A percentile compares a stretch with the other conserved stretches of the same genome.
Evolutionary conservation across 257 asterid species (phyloP).

Genomic region (Solanum ossicruentum): DNA sequence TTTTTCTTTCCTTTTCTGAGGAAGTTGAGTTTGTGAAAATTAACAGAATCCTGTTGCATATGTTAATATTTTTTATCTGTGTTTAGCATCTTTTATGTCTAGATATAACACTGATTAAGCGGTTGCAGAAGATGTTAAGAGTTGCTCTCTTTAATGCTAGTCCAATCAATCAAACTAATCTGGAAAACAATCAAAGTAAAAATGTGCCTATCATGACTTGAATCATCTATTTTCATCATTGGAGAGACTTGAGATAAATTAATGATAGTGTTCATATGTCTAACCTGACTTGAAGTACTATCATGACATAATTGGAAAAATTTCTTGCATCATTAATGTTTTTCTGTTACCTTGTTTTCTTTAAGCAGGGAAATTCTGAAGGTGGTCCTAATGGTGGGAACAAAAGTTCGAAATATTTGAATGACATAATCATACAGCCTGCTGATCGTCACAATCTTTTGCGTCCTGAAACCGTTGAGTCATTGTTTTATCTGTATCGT

Average conservation of each 20-base stretch:
- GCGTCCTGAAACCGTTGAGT: constrained; percentile 98
- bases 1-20: neutral
- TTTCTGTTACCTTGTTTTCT: constrained; percentile 2
- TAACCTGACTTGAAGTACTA: neutral
- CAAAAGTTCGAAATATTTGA: constrained; percentile 47
- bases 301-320: neutral
- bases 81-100: neutral
- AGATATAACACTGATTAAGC: neutral
- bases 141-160: neutral
- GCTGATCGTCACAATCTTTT: constrained; percentile 92
- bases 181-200: neutral
- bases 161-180: neutral
- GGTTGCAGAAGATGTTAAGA: neutral
- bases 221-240: neutral
- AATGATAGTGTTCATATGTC: neutral
- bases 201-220: neutral
- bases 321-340: neutral
- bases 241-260: neutral
- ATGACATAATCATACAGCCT: constrained; percentile 71
- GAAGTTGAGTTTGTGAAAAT: neutral
- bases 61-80: neutral
- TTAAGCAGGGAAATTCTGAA: constrained; percentile 46
- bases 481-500: constrained; percentile 73
- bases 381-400: constrained; percentile 75
- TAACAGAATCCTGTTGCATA: neutral